phyloP scores from a whole-genome alignment of 1,284 basidiomycete species.

The Takashimella koratensis region DNA sequence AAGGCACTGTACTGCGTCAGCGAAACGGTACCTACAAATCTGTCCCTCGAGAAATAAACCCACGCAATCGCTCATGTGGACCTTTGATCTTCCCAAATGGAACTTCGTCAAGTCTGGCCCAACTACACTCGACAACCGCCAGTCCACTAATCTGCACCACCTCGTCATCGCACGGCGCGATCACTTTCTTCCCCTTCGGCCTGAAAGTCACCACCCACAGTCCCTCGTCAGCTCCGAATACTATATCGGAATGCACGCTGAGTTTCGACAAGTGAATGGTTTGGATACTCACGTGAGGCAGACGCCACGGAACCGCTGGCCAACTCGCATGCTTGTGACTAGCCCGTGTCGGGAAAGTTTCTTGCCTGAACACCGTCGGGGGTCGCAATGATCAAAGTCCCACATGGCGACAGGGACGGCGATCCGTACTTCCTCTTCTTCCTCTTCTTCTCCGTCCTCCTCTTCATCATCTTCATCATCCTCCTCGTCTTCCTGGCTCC shows the following conservation, averaged over 20 bases:
- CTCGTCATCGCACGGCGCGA: slow-evolving; percentile 81
- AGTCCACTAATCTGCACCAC: slow-evolving; percentile 72
- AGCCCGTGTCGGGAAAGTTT: slow-evolving; percentile 82
- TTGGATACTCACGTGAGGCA: slow-evolving; percentile 76
- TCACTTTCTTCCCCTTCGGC: slow-evolving; percentile 75
- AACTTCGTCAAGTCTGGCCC: slow-evolving; percentile 91
- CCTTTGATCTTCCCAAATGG: slow-evolving; percentile 91
- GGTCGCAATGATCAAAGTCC: slow-evolving; percentile 98
- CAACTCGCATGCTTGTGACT: slow-evolving; percentile 78
- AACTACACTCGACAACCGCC: slow-evolving; percentile 96
- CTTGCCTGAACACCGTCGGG: slow-evolving; percentile 89
- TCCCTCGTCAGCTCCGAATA: too few relatives aligned
- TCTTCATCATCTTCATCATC: slow-evolving; percentile 43
- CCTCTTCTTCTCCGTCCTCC: slow-evolving; percentile 37
- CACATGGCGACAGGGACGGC: slow-evolving; percentile 81
- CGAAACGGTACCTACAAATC: neutral
- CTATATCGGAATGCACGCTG: slow-evolving; percentile 1
- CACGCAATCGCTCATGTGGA: slow-evolving; percentile 84
- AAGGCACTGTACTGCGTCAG: too few relatives aligned
- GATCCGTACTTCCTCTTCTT: slow-evolving; percentile 47
- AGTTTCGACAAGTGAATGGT: neutral
- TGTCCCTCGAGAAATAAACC: slow-evolving; percentile 42
- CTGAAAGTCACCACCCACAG: too few relatives aligned
- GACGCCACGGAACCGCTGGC: slow-evolving; percentile 82
- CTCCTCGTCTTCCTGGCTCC: slow-evolving; percentile 16